Conservation (phyloP, 495 filamentous ascomycete species). For the Hyaloscypha variabilis region DNA sequence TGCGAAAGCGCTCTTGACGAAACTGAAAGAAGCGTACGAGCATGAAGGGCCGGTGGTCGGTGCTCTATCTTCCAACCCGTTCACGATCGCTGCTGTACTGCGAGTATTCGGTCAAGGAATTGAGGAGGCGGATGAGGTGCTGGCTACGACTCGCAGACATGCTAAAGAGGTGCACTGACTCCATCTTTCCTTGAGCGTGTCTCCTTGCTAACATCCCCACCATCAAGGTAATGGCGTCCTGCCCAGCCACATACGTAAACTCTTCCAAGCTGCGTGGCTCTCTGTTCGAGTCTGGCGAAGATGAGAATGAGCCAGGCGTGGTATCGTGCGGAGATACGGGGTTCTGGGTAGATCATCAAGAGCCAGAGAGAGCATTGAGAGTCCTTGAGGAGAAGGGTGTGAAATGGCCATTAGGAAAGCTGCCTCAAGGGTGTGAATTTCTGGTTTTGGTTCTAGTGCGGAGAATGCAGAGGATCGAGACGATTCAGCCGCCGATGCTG, state of each 20-base stretch:
- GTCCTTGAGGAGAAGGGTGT: background rate
- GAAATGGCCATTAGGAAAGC: background rate
- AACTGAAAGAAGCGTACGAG: too few species aligned
- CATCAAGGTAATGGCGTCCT: background rate
- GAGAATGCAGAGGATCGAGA: background rate
- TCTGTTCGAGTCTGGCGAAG: background rate
- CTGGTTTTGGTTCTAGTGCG: background rate
- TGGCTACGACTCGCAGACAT: background rate
- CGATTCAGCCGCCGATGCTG: background rate
- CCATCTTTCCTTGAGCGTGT: background rate
- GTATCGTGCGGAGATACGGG: background rate
- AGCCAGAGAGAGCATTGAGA: background rate
- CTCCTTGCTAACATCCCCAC: background rate
- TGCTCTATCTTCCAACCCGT: too few species aligned
- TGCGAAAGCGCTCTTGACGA: too few species aligned
- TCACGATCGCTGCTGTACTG: background rate
- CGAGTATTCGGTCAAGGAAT: background rate
- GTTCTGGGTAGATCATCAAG: background rate
- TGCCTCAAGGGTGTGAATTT: background rate
- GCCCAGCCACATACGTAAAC: background rate
- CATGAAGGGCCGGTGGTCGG: too few species aligned
- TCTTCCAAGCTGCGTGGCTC: background rate
- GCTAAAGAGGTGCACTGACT: background rate
- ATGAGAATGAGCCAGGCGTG: background rate
- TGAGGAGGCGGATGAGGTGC: background rate